Conservation (phyloP, 495 filamentous ascomycete genomes). For the Penicillium arizonense region DNA sequence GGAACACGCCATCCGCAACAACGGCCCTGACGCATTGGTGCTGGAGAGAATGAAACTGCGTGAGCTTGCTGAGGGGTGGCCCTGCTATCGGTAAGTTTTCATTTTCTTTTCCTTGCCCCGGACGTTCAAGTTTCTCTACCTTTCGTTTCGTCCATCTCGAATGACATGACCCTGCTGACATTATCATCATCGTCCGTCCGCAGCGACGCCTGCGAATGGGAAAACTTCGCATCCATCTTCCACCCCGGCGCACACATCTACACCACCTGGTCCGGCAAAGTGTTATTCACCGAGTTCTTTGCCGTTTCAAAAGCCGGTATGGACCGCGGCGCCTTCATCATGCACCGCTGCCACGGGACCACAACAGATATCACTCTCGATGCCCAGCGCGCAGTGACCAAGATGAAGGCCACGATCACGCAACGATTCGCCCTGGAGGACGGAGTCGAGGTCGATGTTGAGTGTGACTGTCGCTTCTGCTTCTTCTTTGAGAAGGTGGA, state of each 20-base stretch:
- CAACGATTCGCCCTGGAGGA: conserved; percentile 57
- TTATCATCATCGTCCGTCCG: too few relatives aligned
- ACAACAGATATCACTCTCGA: conserved; percentile 51
- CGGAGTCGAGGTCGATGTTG: conserved; percentile 53
- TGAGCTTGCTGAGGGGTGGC: conserved; percentile 66
- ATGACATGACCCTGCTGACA: too few relatives aligned
- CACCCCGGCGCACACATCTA: conserved; percentile 57
- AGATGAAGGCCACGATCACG: conserved; percentile 70
- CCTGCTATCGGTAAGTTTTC: conserved; percentile 50
- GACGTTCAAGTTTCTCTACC: too few relatives aligned
- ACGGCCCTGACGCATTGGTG: conserved; percentile 45
- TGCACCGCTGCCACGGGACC: conserved; percentile 62
- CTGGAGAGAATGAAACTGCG: conserved; percentile 55
- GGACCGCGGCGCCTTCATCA: conserved; percentile 61
- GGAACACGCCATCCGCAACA: conserved; percentile 50
- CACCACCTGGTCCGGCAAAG: conserved; percentile 61
- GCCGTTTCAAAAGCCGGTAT: conserved; percentile 58
- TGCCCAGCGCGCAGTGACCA: conserved; percentile 55
- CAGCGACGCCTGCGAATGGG: conserved; percentile 63
- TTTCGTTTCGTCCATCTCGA: too few relatives aligned
- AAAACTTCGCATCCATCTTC: conserved; percentile 61
- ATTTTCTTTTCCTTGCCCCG: too few relatives aligned
- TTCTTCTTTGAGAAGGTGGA: conserved; percentile 56
- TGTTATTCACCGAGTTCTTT: conserved; percentile 56
- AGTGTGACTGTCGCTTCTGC: conserved; percentile 62